phyloP scores from a whole-genome alignment of 371 early-diverging fungal genomes.

The Mucor lusitanicus region DNA sequence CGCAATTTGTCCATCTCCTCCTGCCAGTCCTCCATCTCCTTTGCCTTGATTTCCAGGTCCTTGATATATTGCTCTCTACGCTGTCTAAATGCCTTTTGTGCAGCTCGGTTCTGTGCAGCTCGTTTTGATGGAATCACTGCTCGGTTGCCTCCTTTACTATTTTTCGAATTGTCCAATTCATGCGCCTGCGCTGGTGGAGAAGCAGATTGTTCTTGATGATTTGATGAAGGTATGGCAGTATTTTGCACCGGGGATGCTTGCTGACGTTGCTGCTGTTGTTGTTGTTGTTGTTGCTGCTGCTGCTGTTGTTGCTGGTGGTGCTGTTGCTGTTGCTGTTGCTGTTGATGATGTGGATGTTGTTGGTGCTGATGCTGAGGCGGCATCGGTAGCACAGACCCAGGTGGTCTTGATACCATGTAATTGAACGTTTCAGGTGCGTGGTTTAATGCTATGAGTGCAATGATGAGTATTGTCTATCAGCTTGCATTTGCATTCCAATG shows the following conservation, averaged over 20 bases:
- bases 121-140: slow-evolving; percentile 29
- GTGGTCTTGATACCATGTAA: slow-evolving; percentile 18
- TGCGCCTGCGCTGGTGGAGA: slow-evolving; percentile 19
- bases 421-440: slow-evolving; percentile 11
- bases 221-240: neutral
- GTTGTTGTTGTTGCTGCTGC: neutral
- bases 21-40: slow-evolving; percentile 50
- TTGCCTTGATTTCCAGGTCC: slow-evolving; percentile 47
- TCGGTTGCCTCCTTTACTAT: slow-evolving; percentile 10
- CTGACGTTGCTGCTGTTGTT: slow-evolving; percentile 5
- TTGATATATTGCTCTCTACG: slow-evolving; percentile 50
- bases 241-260: neutral
- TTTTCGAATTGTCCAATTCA: slow-evolving; percentile 10
- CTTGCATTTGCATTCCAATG: neutral
- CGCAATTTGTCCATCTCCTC: slow-evolving; percentile 46
- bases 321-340: neutral
- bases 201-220: slow-evolving; percentile 2
- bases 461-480: neutral
- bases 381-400: slow-evolving; percentile 22
- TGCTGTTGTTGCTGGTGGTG: neutral
- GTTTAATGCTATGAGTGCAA: neutral
- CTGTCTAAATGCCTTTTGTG: slow-evolving; percentile 52
- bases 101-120: slow-evolving; percentile 49
- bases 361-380: slow-evolving; percentile 6
- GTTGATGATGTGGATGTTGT: neutral